These are phyloP conservation scores for Cytospora piceae DNA, from an alignment of 2,329 filamentous ascomycete species.

Conservation along the genomic window DNA sequence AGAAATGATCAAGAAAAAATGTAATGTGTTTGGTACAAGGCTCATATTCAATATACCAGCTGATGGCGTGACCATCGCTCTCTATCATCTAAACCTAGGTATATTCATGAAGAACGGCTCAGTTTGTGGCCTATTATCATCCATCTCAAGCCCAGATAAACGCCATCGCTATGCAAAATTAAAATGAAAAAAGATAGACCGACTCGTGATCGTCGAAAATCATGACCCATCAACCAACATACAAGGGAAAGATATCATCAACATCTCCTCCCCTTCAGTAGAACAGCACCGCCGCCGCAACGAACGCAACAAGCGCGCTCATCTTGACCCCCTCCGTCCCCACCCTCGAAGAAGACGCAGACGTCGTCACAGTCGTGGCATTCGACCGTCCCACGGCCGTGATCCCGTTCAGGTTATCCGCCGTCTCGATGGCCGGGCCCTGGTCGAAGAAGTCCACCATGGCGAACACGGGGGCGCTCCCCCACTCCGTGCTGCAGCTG, in stretches of 20 bases:
- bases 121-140: slow-evolving; percentile 3
- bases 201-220: slow-evolving; percentile 1
- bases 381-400: slow-evolving; percentile 34
- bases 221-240: background rate
- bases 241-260: background rate
- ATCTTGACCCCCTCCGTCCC: slow-evolving; percentile 33
- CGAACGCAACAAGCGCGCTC: slow-evolving; percentile 49
- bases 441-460: slow-evolving; percentile 81
- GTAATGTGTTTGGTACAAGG: background rate
- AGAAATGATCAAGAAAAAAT: background rate
- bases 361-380: slow-evolving; percentile 29
- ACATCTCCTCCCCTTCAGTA: slow-evolving; percentile 32
- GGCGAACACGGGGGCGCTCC: slow-evolving; percentile 69
- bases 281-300: slow-evolving; percentile 47
- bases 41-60: background rate
- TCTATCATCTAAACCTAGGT: slow-evolving; percentile 1
- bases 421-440: slow-evolving; percentile 69
- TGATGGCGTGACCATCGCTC: background rate
- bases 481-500: slow-evolving; percentile 61
- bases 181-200: slow-evolving; percentile 14
- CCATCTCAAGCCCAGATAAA: slow-evolving; percentile 28
- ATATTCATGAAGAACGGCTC: background rate
- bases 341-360: slow-evolving; percentile 22
- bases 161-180: slow-evolving; percentile 39
- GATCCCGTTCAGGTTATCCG: slow-evolving; percentile 69